These are phyloP conservation scores for Nemania sp. DNA, from an alignment of 2,329 filamentous ascomycete genomes.

Conservation along the genomic window DNA sequence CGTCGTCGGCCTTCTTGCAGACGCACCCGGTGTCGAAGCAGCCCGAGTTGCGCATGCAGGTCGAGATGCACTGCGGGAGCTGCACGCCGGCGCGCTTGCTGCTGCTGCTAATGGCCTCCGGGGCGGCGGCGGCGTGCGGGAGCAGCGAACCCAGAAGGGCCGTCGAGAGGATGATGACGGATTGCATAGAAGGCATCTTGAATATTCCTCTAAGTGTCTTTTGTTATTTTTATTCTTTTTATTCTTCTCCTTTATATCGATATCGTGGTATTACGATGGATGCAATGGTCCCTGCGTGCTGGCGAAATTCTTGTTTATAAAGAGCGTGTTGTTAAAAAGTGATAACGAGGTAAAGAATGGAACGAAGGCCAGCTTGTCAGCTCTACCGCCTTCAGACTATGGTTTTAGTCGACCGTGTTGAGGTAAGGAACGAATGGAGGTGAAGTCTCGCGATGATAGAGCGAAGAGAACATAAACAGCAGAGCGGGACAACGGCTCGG, in stretches of 20 bases:
- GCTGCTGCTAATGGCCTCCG: slow-evolving; percentile 7
- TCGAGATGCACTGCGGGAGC: slow-evolving; percentile 43
- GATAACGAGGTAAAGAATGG: slow-evolving; percentile 20
- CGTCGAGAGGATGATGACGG: slow-evolving; percentile 29
- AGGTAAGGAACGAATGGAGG: slow-evolving; percentile 24
- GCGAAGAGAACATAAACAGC: slow-evolving; percentile 1
- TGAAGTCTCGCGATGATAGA: slow-evolving; percentile 4
- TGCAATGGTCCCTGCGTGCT: not conserved
- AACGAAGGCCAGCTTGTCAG: slow-evolving; percentile 24
- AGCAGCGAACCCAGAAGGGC: slow-evolving; percentile 35
- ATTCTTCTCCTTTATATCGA: not conserved
- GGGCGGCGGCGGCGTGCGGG: slow-evolving; percentile 29
- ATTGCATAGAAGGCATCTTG: slow-evolving; percentile 36
- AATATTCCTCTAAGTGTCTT: not conserved
- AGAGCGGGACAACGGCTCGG: not conserved
- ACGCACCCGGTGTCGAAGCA: slow-evolving; percentile 44
- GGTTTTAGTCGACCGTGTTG: slow-evolving; percentile 9
- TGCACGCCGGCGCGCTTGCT: slow-evolving; percentile 23
- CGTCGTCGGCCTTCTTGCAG: slow-evolving; percentile 42
- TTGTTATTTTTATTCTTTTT: not conserved
- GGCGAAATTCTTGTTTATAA: not conserved
- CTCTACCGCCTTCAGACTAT: slow-evolving; percentile 15
- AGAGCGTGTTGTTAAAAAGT: slow-evolving; percentile 2
- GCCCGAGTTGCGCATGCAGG: slow-evolving; percentile 43
- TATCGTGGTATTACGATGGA: slow-evolving; percentile 1